Evolutionary conservation across 768 basidiomycete genomes (phyloP).

Genomic region (Suillus subalutaceus): DNA sequence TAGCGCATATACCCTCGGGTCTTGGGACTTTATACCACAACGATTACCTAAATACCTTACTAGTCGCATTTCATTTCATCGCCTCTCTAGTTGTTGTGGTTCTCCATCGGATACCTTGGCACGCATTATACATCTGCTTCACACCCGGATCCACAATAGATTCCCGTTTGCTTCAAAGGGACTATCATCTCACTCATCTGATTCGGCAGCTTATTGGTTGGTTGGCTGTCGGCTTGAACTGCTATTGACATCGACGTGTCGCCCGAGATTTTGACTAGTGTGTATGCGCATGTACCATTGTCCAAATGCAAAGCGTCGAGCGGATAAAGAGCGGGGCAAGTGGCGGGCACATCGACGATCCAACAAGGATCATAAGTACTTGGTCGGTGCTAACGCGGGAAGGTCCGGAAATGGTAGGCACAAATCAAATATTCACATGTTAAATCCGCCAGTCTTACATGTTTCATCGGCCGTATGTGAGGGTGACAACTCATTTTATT

Average conservation of each 20-base stretch:
- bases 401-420: slow-evolving; percentile 7
- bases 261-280: background rate
- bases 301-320: background rate
- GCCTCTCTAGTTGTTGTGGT: background rate
- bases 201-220: background rate
- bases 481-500: slow-evolving; percentile 12
- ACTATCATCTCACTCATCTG: background rate
- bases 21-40: background rate
- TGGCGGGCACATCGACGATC: background rate
- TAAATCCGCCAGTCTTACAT: slow-evolving; percentile 20
- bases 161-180: background rate
- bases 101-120: background rate
- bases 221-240: background rate
- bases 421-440: slow-evolving; percentile 33
- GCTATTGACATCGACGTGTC: background rate
- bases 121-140: background rate
- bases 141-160: background rate
- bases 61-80: slow-evolving; percentile 1
- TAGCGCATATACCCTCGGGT: background rate
- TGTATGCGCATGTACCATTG: background rate
- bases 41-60: slow-evolving; percentile 5
- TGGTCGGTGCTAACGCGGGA: slow-evolving; percentile 27
- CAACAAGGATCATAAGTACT: background rate
- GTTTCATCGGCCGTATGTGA: slow-evolving; percentile 21
- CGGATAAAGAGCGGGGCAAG: slow-evolving; percentile 29